A percentile compares a stretch with the other conserved stretches of the same genome.
phyloP scores from a whole-genome alignment of 2,329 filamentous ascomycete species.

The Fusarium albidum region DNA sequence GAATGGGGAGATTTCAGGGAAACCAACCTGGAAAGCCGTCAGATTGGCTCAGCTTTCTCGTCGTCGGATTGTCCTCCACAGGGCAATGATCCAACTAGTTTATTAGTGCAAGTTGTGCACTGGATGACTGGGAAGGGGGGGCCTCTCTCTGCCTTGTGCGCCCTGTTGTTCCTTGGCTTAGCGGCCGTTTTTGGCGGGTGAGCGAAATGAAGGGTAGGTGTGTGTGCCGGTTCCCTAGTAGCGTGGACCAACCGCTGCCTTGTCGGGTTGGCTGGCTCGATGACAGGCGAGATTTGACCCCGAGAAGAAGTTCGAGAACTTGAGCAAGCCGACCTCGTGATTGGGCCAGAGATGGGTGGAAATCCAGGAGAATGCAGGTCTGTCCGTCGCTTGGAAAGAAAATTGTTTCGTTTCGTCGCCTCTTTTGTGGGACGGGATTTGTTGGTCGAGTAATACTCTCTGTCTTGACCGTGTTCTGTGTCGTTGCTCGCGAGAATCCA shows the following conservation, averaged over 20 bases:
- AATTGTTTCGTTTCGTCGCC: constrained; percentile 35
- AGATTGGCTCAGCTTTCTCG: too few species aligned
- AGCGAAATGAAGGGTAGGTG: constrained; percentile 37
- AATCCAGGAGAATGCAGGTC: neutral
- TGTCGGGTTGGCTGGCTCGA: constrained; percentile 12
- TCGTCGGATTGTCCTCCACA: neutral
- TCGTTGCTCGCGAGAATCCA: constrained; percentile 2
- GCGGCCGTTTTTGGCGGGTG: constrained; percentile 13
- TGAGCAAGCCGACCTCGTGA: constrained; percentile 17
- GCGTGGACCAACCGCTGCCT: constrained; percentile 15
- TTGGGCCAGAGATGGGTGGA: constrained; percentile 16
- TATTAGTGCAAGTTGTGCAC: neutral
- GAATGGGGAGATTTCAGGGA: constrained; percentile 13
- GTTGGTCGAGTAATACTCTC: neutral
- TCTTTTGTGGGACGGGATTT: constrained; percentile 2
- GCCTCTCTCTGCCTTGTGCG: constrained; percentile 8
- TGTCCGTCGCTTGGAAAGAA: neutral
- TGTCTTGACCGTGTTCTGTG: constrained; percentile 1
- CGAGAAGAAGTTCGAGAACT: constrained; percentile 9
- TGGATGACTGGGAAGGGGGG: neutral
- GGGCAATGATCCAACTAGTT: constrained; percentile 8
- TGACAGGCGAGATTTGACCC: constrained; percentile 11
- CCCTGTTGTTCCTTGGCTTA: neutral
- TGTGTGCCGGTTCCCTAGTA: constrained; percentile 16
- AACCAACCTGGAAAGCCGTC: constrained; percentile 1